These are phyloP conservation scores for Suillus discolor DNA, from an alignment of 768 basidiomycete genomes.

Conservation along the genomic window DNA sequence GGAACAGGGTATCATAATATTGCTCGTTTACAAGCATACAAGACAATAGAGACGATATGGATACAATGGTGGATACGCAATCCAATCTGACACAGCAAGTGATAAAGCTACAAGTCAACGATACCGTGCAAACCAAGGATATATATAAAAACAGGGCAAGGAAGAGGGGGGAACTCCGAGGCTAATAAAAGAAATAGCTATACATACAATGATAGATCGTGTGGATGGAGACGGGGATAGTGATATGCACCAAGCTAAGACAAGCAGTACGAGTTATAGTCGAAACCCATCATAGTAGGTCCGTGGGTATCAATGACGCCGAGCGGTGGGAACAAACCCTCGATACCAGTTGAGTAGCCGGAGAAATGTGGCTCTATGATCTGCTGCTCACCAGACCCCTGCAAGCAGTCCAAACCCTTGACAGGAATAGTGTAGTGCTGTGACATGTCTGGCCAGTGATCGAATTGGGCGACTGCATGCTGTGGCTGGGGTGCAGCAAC, in stretches of 20 bases:
- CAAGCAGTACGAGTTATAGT: conserved; percentile 1
- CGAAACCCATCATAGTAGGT: conserved; percentile 6
- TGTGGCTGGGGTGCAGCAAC: conserved; percentile 32
- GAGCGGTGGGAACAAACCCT: conserved; percentile 7
- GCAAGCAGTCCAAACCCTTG: neutral
- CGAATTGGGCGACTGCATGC: conserved; percentile 14
- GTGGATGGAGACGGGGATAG: neutral
- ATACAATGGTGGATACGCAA: neutral
- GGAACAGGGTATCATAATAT: conserved; percentile 1
- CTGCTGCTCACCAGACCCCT: neutral
- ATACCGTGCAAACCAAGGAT: conserved; percentile 5
- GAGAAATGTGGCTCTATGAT: conserved; percentile 2
- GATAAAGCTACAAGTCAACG: conserved; percentile 6
- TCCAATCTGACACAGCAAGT: neutral
- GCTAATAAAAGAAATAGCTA: conserved; percentile 8
- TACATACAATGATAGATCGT: conserved; percentile 9
- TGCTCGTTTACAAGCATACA: neutral
- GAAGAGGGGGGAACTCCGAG: neutral
- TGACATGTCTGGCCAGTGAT: conserved; percentile 22
- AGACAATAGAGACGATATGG: neutral
- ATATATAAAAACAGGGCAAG: conserved; percentile 1
- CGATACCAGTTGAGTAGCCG: conserved; percentile 8
- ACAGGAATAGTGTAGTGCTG: neutral
- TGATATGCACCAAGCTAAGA: neutral
- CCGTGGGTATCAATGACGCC: conserved; percentile 1